Conservation (phyloP, 2,329 filamentous ascomycete genomes). For the Alternaria conjuncta region DNA sequence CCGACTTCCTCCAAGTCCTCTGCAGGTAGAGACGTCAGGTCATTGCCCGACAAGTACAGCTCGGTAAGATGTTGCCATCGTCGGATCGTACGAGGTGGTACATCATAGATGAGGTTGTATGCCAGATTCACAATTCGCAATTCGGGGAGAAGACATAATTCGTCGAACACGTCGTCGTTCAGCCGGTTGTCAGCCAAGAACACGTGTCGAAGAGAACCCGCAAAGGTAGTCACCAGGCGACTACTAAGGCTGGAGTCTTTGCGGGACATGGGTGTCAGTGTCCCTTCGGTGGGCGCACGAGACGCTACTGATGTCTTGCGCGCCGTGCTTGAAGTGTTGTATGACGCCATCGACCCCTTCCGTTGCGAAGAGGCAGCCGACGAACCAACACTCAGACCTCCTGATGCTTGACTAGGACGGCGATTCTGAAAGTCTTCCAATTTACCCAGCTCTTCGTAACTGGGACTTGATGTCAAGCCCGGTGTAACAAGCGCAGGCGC, state of each 20-base stretch:
- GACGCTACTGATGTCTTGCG: conserved; percentile 86
- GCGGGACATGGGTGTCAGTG: conserved; percentile 65
- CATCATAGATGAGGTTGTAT: conserved; percentile 92
- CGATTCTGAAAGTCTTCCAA: conserved; percentile 69
- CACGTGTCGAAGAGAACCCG: conserved; percentile 80
- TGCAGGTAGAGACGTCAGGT: conserved; percentile 86
- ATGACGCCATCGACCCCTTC: conserved; percentile 85
- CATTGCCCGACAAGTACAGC: conserved; percentile 93
- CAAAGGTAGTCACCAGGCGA: conserved; percentile 84
- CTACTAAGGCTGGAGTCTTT: conserved; percentile 91
- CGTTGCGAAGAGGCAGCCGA: conserved; percentile 70
- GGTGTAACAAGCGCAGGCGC: conserved; percentile 57
- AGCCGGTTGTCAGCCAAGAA: conserved; percentile 93
- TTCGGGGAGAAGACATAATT: conserved; percentile 81
- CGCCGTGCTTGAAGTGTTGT: conserved; percentile 56
- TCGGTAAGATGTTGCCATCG: conserved; percentile 90
- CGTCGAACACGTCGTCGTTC: conserved; percentile 93
- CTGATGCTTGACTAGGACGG: conserved; percentile 84
- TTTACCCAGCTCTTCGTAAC: conserved; percentile 77
- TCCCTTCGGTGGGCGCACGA: conserved; percentile 65
- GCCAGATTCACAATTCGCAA: conserved; percentile 89
- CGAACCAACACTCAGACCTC: conserved; percentile 72
- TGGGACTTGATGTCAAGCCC: conserved; percentile 62
- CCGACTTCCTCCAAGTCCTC: conserved; percentile 93
- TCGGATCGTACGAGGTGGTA: conserved; percentile 86